phyloP scores from a whole-genome alignment of 306 rosid species.

The Trichosanthes cucumerina region DNA sequence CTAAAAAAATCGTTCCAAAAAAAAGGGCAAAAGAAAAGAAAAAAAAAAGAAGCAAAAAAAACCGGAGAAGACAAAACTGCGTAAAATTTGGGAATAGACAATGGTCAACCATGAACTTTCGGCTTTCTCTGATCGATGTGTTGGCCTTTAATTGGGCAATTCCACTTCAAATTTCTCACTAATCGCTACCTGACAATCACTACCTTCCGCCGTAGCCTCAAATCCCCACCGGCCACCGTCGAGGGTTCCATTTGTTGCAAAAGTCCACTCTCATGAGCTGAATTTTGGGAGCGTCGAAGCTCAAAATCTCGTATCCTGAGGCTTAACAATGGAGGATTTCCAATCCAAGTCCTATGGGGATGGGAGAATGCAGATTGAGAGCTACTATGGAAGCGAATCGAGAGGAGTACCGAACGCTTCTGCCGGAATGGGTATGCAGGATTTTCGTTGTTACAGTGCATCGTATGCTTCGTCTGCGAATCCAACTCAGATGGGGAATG shows the following conservation, averaged over 20 bases:
- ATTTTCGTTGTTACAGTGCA: constrained; percentile 72
- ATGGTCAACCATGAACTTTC: background rate
- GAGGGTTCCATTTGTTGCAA: background rate
- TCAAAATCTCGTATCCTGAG: background rate
- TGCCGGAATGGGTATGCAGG: constrained; percentile 43
- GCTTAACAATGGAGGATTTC: constrained; percentile 25
- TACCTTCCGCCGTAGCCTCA: background rate
- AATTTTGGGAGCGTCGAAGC: background rate
- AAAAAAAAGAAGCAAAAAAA: too few relatives aligned
- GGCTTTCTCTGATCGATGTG: background rate
- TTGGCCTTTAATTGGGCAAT: background rate
- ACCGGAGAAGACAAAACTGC: background rate
- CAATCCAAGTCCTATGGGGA: constrained; percentile 67
- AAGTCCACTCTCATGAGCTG: background rate
- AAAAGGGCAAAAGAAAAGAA: background rate
- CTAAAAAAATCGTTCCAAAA: background rate
- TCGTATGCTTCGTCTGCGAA: constrained; percentile 67
- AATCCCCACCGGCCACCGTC: background rate
- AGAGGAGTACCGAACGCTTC: constrained; percentile 16
- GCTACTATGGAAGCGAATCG: constrained; percentile 21
- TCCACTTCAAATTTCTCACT: background rate
- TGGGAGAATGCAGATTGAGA: constrained; percentile 59
- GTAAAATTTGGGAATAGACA: background rate
- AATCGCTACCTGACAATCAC: background rate
- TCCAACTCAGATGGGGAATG: constrained; percentile 33